Conservation (phyloP, 129 eudicot species). For the Erigeron canadensis region DNA sequence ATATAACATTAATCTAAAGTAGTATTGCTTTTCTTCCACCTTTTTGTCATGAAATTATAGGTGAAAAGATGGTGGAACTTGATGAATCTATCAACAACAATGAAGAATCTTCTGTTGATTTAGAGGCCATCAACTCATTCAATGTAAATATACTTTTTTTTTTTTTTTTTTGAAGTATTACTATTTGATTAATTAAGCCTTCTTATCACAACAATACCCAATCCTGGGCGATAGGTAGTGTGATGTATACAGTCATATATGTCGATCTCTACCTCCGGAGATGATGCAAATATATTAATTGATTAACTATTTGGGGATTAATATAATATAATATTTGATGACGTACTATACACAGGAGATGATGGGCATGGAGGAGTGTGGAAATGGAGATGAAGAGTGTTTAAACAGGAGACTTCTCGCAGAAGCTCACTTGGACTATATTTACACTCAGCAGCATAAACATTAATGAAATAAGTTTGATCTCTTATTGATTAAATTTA, state of each 20-base stretch:
- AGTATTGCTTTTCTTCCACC: too few species aligned
- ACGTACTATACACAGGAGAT: too few species aligned
- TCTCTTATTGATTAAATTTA: neutral
- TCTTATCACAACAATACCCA: too few species aligned
- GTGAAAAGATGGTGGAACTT: constrained; percentile 28
- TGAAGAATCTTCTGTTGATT: constrained; percentile 24
- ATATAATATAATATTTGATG: neutral
- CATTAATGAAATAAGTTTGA: constrained; percentile 40
- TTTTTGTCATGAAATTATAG: constrained; percentile 31
- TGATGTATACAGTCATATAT: too few species aligned
- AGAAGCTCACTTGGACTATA: constrained; percentile 94
- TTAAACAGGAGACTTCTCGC: constrained; percentile 61
- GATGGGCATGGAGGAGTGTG: constrained; percentile 69
- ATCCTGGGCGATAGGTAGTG: too few species aligned
- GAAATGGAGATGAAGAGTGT: constrained; percentile 69
- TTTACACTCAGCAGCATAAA: constrained; percentile 81
- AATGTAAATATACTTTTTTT: constrained; percentile 35
- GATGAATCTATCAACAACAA: constrained; percentile 24
- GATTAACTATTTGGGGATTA: too few species aligned
- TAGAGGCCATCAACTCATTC: constrained; percentile 29
- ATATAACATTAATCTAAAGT: constrained; percentile 6
- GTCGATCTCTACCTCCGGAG: too few species aligned
- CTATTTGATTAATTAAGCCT: too few species aligned
- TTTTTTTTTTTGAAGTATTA: neutral
- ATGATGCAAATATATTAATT: too few species aligned